Evolutionary conservation across 176 grass and related monocot genomes (phyloP).

Genomic region (Chrysopogon serrulatus): DNA sequence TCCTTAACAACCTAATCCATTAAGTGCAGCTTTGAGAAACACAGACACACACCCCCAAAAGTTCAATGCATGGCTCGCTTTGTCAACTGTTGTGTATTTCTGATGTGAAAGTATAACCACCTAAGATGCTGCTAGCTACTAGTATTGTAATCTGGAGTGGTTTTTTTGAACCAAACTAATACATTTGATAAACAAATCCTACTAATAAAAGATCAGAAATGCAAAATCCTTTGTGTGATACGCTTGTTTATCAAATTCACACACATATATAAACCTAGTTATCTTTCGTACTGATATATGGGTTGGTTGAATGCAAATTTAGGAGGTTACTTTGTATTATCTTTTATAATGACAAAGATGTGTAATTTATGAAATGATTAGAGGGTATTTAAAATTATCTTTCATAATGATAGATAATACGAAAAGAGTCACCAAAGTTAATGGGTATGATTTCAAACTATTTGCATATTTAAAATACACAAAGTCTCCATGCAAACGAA

Average conservation of each 20-base stretch:
- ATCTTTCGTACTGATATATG: no score
- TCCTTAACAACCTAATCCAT: conserved; percentile 21
- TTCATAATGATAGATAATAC: no score
- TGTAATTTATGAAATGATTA: no score
- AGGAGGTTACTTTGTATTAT: no score
- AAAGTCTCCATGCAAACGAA: no score
- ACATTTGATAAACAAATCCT: neutral
- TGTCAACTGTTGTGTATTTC: neutral
- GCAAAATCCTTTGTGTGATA: neutral
- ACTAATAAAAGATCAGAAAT: neutral
- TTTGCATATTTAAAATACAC: no score
- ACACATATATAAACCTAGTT: no score
- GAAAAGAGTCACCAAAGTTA: no score
- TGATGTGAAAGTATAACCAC: conserved; percentile 8
- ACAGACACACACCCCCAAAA: neutral
- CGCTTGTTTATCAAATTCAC: neutral
- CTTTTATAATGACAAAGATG: no score
- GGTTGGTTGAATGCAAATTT: no score
- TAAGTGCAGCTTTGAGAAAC: neutral
- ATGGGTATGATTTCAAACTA: no score
- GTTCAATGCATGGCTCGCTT: neutral
- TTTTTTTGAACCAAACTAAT: neutral
- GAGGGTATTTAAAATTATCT: no score
- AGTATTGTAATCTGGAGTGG: neutral
- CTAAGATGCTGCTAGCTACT: neutral